Percentiles rank a stretch among this genome's conserved stretches.
phyloP scores from a whole-genome alignment of 2,329 filamentous ascomycete species.

The Didymella sp. region DNA sequence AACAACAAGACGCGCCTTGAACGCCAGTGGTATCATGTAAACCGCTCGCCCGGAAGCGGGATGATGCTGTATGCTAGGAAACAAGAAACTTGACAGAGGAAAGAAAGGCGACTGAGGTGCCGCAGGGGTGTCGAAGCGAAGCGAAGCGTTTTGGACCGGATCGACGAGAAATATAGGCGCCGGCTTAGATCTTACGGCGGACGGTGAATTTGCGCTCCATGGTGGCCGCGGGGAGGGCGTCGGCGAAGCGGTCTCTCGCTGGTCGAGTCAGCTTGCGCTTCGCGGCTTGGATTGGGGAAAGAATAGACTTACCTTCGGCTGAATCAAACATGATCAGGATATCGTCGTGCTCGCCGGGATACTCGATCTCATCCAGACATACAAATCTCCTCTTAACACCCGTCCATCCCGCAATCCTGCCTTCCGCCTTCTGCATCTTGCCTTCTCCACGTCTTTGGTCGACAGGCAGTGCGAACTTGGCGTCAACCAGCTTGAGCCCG shows the following conservation, averaged over 20 bases:
- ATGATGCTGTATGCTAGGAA: not conserved
- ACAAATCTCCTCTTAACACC: constrained; percentile 74
- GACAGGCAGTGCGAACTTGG: constrained; percentile 84
- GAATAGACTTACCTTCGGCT: constrained; percentile 72
- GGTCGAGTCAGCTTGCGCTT: constrained; percentile 29
- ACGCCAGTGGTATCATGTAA: not conserved
- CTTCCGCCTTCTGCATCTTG: constrained; percentile 59
- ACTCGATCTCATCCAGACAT: constrained; percentile 85
- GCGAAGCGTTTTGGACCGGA: not conserved
- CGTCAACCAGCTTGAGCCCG: constrained; percentile 81
- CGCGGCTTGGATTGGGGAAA: too few species aligned
- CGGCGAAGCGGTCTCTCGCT: constrained; percentile 57
- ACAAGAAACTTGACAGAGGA: not conserved
- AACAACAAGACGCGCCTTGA: not conserved
- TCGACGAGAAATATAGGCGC: too few species aligned
- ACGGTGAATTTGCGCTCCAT: constrained; percentile 53
- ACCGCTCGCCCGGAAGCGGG: not conserved
- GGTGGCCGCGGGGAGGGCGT: constrained; percentile 55
- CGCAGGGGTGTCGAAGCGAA: not conserved
- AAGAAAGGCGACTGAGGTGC: not conserved
- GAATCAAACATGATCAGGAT: constrained; percentile 85
- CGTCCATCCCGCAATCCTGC: constrained; percentile 55
- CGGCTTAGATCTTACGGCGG: constrained; percentile 49
- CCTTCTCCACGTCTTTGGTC: constrained; percentile 56
- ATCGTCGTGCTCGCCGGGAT: constrained; percentile 92